These are phyloP conservation scores for Neurospora africana DNA, from an alignment of 495 filamentous ascomycete species.

Conservation along the genomic window DNA sequence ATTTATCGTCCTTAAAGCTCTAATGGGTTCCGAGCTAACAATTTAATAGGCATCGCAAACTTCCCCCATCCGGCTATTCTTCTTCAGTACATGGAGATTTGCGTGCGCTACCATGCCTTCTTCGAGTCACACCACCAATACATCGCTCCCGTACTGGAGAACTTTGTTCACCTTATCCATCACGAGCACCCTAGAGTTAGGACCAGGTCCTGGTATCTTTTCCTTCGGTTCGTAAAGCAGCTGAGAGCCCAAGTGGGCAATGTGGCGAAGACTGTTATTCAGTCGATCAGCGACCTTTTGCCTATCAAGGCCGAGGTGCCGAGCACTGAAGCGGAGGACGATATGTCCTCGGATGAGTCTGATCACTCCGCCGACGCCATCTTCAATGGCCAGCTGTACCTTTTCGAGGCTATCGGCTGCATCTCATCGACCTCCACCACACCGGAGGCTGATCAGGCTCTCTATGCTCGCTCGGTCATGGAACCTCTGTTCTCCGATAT, in stretches of 20 bases:
- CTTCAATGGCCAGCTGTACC: conserved; percentile 82
- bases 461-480: conserved; percentile 77
- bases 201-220: conserved; percentile 91
- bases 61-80: conserved; percentile 87
- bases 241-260: conserved; percentile 73
- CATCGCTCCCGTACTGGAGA: conserved; percentile 80
- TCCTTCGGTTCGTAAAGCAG: conserved; percentile 85
- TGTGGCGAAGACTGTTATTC: conserved; percentile 78
- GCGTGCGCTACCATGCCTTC: conserved; percentile 85
- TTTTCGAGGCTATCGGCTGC: conserved; percentile 89
- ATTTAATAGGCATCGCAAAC: conserved; percentile 55
- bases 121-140: conserved; percentile 71
- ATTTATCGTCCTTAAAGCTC: not conserved
- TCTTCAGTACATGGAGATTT: conserved; percentile 96
- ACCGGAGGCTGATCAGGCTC: conserved; percentile 66
- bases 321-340: conserved; percentile 66
- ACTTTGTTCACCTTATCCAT: conserved; percentile 82
- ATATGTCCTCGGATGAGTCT: conserved; percentile 86
- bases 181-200: conserved; percentile 75
- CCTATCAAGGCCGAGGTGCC: conserved; percentile 83
- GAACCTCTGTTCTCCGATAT: conserved; percentile 78
- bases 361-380: conserved; percentile 78
- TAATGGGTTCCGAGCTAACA: conserved; percentile 12
- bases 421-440: conserved; percentile 71
- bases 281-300: conserved; percentile 79